phyloP scores from a whole-genome alignment of 163 green algal genomes.

The Prototheca stagnorum region DNA sequence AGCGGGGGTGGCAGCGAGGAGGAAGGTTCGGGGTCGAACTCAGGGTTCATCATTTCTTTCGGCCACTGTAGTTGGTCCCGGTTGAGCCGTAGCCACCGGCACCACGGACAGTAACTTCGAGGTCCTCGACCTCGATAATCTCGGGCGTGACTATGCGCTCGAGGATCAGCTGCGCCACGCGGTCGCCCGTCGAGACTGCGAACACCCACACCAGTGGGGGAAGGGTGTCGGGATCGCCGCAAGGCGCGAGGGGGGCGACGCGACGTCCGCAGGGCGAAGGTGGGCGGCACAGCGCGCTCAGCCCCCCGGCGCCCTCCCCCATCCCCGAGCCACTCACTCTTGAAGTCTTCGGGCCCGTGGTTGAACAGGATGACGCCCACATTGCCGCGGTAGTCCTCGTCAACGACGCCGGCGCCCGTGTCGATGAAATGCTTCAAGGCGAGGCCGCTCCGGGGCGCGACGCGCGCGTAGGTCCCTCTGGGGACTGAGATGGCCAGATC shows the following conservation, averaged over 20 bases:
- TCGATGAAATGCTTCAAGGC: conserved; percentile 96
- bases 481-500: conserved; percentile 79
- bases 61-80: conserved; percentile 21
- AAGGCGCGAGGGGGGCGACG: background rate
- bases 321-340: conserved; percentile 11
- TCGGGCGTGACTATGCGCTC: conserved; percentile 86
- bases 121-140: conserved; percentile 71
- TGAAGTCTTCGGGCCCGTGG: conserved; percentile 73
- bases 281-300: too few species aligned
- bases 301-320: too few species aligned
- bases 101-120: conserved; percentile 72
- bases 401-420: conserved; percentile 86
- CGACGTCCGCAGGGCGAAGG: background rate
- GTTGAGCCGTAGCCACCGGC: conserved; percentile 89
- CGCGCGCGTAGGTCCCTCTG: conserved; percentile 76
- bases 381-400: conserved; percentile 87
- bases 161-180: conserved; percentile 91
- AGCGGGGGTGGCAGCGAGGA: too few species aligned
- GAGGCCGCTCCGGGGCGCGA: conserved; percentile 86
- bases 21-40: too few species aligned
- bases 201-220: too few species aligned
- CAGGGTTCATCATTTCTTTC: too few species aligned
- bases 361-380: conserved; percentile 97
- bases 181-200: conserved; percentile 75
- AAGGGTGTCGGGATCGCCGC: background rate